These are phyloP conservation scores for Dissoconium aciculare DNA, from an alignment of 2,329 filamentous ascomycete species.

Conservation along the genomic window DNA sequence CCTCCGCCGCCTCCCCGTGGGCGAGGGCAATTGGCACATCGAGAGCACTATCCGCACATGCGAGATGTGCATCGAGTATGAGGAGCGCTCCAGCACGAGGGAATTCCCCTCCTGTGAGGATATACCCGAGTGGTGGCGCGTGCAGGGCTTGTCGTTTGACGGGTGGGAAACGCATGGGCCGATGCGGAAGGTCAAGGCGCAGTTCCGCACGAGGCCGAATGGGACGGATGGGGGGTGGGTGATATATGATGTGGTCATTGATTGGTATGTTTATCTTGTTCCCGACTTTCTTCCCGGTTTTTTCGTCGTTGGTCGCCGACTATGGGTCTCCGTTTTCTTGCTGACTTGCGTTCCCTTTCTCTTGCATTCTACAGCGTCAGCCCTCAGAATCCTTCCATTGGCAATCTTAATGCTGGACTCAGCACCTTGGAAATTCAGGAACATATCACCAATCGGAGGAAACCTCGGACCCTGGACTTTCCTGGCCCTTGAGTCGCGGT, in stretches of 20 bases:
- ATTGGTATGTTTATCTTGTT: slow-evolving; percentile 13
- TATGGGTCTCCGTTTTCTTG: too few species aligned
- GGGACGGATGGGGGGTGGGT: slow-evolving; percentile 20
- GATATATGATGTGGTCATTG: slow-evolving; percentile 12
- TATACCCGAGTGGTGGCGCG: slow-evolving; percentile 20
- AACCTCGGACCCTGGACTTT: too few species aligned
- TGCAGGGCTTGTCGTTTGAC: slow-evolving; percentile 16
- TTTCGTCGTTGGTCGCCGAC: too few species aligned
- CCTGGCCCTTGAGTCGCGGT: too few species aligned
- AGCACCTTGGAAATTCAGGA: too few species aligned
- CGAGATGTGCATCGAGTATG: slow-evolving; percentile 13
- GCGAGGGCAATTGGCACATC: slow-evolving; percentile 18
- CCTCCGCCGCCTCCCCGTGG: slow-evolving; percentile 14
- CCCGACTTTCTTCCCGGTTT: too few species aligned
- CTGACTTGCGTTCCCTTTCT: too few species aligned
- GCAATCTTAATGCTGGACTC: too few species aligned
- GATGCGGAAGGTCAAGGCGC: slow-evolving; percentile 10
- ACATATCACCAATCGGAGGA: too few species aligned
- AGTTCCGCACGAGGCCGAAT: slow-evolving; percentile 15
- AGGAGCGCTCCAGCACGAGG: slow-evolving; percentile 14
- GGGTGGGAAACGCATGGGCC: slow-evolving; percentile 11
- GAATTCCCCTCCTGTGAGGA: slow-evolving; percentile 13
- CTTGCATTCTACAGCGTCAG: too few species aligned
- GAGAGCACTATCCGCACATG: slow-evolving; percentile 15
- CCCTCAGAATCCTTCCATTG: too few species aligned